Percentiles rank a stretch among this genome's conserved stretches.
Conservation (phyloP, 2,329 filamentous ascomycete species). For the Fulvia fulva region DNA sequence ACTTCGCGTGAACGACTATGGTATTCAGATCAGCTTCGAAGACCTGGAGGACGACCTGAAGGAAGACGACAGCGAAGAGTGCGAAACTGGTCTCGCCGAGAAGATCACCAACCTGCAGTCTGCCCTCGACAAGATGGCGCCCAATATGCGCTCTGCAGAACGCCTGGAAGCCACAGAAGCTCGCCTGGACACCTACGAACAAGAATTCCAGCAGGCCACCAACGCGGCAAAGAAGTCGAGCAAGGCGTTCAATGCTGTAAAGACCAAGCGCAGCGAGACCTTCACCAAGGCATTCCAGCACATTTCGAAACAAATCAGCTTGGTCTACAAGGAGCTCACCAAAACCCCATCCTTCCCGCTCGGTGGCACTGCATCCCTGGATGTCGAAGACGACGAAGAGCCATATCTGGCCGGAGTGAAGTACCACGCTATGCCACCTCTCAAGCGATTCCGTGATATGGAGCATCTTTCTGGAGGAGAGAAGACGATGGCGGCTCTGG, state of each 20-base stretch:
- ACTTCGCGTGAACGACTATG: slow-evolving; percentile 73
- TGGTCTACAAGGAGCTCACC: slow-evolving; percentile 93
- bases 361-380: slow-evolving; percentile 83
- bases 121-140: slow-evolving; percentile 89
- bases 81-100: slow-evolving; percentile 73
- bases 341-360: slow-evolving; percentile 85
- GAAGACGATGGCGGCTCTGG: slow-evolving; percentile 96
- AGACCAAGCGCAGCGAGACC: slow-evolving; percentile 76
- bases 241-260: slow-evolving; percentile 78
- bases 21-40: slow-evolving; percentile 84
- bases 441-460: slow-evolving; percentile 99
- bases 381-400: slow-evolving; percentile 93
- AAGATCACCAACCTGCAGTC: slow-evolving; percentile 68
- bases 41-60: slow-evolving; percentile 77
- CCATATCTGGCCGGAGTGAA: slow-evolving; percentile 95
- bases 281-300: slow-evolving; percentile 95
- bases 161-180: slow-evolving; percentile 81
- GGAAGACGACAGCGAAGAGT: slow-evolving; percentile 65
- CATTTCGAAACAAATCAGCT: slow-evolving; percentile 89
- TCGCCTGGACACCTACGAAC: slow-evolving; percentile 76
- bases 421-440: slow-evolving; percentile 96
- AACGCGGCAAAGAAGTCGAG: slow-evolving; percentile 68
- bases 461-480: slow-evolving; percentile 95
- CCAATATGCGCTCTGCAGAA: slow-evolving; percentile 94
- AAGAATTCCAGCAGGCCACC: slow-evolving; percentile 84